Conservation (phyloP, 2,329 filamentous ascomycete genomes). For the Venturia effusa region DNA sequence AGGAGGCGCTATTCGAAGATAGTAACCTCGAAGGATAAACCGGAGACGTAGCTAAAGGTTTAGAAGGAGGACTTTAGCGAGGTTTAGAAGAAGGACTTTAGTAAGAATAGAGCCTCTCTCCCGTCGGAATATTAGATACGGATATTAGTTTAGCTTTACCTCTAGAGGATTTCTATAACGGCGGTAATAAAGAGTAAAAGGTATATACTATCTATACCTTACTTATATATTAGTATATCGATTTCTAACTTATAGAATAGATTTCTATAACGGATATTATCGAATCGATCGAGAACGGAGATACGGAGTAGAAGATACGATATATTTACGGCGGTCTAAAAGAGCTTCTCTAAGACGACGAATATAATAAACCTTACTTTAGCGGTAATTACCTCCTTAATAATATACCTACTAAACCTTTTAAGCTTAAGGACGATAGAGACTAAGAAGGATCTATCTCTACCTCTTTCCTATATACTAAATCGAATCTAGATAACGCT, state of each 20-base stretch:
- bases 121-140: not conserved
- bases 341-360: not conserved
- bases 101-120: not conserved
- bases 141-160: not conserved
- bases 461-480: too few relatives aligned
- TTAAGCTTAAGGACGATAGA: not conserved
- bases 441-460: too few relatives aligned
- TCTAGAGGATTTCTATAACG: not conserved
- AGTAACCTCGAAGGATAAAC: not conserved
- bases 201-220: too few relatives aligned
- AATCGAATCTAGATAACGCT: not conserved
- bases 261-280: not conserved
- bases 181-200: not conserved
- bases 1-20: not conserved
- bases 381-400: not conserved
- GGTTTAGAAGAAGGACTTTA: too few relatives aligned
- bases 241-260: not conserved
- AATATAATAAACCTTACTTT: not conserved
- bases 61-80: too few relatives aligned
- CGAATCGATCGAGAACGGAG: not conserved
- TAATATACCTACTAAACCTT: not conserved
- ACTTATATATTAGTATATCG: not conserved
- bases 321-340: not conserved
- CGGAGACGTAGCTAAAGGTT: too few relatives aligned
- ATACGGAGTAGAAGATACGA: not conserved